Evolutionary conservation across 805 yeast species (phyloP).

Genomic region (Schwanniomyces polymorphus): DNA sequence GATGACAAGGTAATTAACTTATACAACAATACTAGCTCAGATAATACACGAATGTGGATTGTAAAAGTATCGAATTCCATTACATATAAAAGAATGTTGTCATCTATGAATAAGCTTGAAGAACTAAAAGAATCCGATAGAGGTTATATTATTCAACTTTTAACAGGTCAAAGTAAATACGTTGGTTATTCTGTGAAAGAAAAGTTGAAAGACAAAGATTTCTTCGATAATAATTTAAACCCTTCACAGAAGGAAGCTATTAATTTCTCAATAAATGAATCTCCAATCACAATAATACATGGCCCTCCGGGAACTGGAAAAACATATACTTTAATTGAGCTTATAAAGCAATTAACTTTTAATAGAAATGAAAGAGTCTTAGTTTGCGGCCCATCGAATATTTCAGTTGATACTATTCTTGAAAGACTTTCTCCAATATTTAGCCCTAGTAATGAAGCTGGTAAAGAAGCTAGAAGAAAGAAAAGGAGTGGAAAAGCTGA

Average conservation of each 20-base stretch:
- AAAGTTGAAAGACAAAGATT: slow-evolving; percentile 15
- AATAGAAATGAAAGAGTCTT: slow-evolving; percentile 53
- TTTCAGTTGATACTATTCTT: slow-evolving; percentile 86
- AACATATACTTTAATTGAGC: slow-evolving; percentile 81
- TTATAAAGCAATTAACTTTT: slow-evolving; percentile 67
- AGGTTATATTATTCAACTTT: slow-evolving; percentile 38
- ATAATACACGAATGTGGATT: slow-evolving; percentile 56
- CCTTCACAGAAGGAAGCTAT: slow-evolving; percentile 76
- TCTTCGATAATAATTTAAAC: slow-evolving; percentile 52
- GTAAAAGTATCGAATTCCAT: slow-evolving; percentile 66
- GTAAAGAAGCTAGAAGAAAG: slow-evolving; percentile 19
- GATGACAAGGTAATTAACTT: slow-evolving; percentile 50
- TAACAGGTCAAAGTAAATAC: slow-evolving; percentile 46
- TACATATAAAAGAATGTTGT: slow-evolving; percentile 77
- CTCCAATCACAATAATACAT: slow-evolving; percentile 64
- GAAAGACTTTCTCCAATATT: slow-evolving; percentile 59
- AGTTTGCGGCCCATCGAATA: slow-evolving; percentile 93
- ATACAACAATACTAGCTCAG: slow-evolving; percentile 40
- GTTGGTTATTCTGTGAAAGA: slow-evolving; percentile 10
- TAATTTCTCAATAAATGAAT: slow-evolving; percentile 53
- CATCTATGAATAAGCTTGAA: slow-evolving; percentile 65
- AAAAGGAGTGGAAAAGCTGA: slow-evolving; percentile 22
- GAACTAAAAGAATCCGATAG: slow-evolving; percentile 43
- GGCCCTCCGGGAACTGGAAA: slow-evolving; percentile 86
- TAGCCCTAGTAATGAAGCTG: slow-evolving; percentile 6